These are phyloP conservation scores for Aspergillus incahuasiensis DNA, from an alignment of 495 filamentous ascomycete genomes.

Conservation along the genomic window DNA sequence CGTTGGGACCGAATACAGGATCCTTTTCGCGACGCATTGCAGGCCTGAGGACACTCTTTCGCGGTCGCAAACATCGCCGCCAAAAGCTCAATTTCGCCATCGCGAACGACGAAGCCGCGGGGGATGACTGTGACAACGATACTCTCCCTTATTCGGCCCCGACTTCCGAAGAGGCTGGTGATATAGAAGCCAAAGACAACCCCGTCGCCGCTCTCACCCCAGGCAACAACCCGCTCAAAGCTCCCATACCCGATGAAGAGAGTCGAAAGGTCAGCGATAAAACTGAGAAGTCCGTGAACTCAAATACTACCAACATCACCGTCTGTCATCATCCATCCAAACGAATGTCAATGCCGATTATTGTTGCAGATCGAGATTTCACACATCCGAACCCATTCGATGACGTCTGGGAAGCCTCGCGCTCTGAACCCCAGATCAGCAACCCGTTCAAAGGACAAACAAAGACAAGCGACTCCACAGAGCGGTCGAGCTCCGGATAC, in stretches of 20 bases:
- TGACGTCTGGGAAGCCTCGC: slow-evolving; percentile 6
- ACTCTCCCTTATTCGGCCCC: not conserved
- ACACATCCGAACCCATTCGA: slow-evolving; percentile 17
- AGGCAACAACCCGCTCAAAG: not conserved
- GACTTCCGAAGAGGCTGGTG: not conserved
- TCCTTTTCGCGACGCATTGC: slow-evolving; percentile 15
- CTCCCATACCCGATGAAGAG: not conserved
- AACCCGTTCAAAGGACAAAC: slow-evolving; percentile 24
- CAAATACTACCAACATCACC: slow-evolving; percentile 26
- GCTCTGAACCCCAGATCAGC: slow-evolving; percentile 13
- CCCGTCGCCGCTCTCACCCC: not conserved
- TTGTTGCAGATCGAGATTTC: slow-evolving; percentile 6
- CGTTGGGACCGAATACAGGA: not conserved
- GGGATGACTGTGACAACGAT: not conserved
- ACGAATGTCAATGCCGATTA: slow-evolving; percentile 19
- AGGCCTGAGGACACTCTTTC: slow-evolving; percentile 17
- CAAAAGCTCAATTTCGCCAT: not conserved
- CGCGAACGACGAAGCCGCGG: not conserved
- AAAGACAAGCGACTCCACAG: slow-evolving; percentile 9
- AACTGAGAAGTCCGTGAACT: slow-evolving; percentile 29
- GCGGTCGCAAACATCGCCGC: slow-evolving; percentile 11
- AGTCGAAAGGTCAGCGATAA: slow-evolving; percentile 3
- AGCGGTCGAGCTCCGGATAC: slow-evolving; percentile 11
- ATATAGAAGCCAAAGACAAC: not conserved
- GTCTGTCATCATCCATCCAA: slow-evolving; percentile 29